Conservation (phyloP, 257 asterid genomes). For the Parsonsia alboflavescens region DNA sequence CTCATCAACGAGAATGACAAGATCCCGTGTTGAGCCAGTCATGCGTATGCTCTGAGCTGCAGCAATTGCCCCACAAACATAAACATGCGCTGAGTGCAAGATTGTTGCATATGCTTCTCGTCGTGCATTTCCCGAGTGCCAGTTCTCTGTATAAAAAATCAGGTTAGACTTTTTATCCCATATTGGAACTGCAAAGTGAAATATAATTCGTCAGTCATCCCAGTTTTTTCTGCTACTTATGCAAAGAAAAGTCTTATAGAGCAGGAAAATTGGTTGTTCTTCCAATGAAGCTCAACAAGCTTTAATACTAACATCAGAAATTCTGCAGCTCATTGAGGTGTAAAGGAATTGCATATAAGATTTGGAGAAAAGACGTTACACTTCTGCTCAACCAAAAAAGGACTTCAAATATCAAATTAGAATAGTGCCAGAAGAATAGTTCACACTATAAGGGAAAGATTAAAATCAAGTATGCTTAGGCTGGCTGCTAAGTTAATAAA, state of each 20-base stretch:
- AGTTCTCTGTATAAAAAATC: slow-evolving; percentile 41
- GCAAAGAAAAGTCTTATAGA: not conserved
- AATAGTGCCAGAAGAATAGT: not conserved
- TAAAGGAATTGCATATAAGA: not conserved
- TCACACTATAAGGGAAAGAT: not conserved
- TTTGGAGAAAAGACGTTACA: not conserved
- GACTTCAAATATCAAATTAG: not conserved
- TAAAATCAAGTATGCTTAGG: not conserved
- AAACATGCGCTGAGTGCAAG: slow-evolving; percentile 78
- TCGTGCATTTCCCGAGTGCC: slow-evolving; percentile 48
- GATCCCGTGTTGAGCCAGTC: slow-evolving; percentile 86
- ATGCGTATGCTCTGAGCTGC: slow-evolving; percentile 96
- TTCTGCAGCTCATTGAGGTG: not conserved
- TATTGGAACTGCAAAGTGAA: not conserved
- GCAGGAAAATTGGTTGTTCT: not conserved
- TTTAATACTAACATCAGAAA: not conserved
- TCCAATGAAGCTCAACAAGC: not conserved
- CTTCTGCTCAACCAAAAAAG: not conserved
- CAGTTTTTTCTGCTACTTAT: not conserved
- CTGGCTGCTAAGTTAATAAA: not conserved
- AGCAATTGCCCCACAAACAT: slow-evolving; percentile 89
- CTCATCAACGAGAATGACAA: slow-evolving; percentile 81
- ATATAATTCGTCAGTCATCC: not conserved
- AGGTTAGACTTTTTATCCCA: slow-evolving; percentile 11
- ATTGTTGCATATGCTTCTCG: slow-evolving; percentile 93